Percentiles rank a stretch among this genome's conserved stretches.
These are phyloP conservation scores for Cryptococcus sp. DNA, from an alignment of 1,284 basidiomycete genomes.

Conservation along the genomic window DNA sequence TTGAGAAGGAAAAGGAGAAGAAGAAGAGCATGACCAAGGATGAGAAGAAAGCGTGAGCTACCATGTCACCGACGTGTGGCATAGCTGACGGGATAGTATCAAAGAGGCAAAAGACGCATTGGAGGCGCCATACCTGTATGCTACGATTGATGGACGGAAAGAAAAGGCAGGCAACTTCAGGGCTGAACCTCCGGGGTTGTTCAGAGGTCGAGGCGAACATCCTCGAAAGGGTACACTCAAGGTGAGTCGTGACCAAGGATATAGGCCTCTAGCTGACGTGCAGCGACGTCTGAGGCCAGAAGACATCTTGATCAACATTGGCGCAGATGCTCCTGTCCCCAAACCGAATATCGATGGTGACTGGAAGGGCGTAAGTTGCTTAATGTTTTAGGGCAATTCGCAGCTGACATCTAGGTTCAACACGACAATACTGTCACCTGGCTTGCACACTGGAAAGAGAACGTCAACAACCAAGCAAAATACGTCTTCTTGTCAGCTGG, in stretches of 20 bases:
- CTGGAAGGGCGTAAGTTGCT: slow-evolving; percentile 61
- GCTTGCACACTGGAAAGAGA: slow-evolving; percentile 97
- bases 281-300: slow-evolving; percentile 82
- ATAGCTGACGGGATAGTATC: slow-evolving; percentile 36
- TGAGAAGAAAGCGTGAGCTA: slow-evolving; percentile 69
- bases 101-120: slow-evolving; percentile 78
- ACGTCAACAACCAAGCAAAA: slow-evolving; percentile 84
- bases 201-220: slow-evolving; percentile 96
- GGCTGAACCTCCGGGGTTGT: slow-evolving; percentile 94
- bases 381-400: no score
- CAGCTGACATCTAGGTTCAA: slow-evolving; percentile 50
- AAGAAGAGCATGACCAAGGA: slow-evolving; percentile 80
- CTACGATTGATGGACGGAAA: slow-evolving; percentile 86
- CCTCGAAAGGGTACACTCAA: slow-evolving; percentile 96
- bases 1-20: slow-evolving; percentile 84
- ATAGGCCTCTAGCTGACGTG: slow-evolving; percentile 13
- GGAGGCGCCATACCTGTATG: slow-evolving; percentile 79
- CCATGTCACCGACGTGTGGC: background rate
- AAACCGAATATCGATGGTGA: slow-evolving; percentile 79
- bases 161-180: slow-evolving; percentile 99
- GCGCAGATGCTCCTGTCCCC: slow-evolving; percentile 64
- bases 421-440: slow-evolving; percentile 95
- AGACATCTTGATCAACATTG: slow-evolving; percentile 92
- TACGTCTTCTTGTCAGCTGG: slow-evolving; percentile 94
- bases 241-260: slow-evolving; percentile 50